These are phyloP conservation scores for Phanerochaete sordida DNA, from an alignment of 768 basidiomycete genomes.

Conservation along the genomic window DNA sequence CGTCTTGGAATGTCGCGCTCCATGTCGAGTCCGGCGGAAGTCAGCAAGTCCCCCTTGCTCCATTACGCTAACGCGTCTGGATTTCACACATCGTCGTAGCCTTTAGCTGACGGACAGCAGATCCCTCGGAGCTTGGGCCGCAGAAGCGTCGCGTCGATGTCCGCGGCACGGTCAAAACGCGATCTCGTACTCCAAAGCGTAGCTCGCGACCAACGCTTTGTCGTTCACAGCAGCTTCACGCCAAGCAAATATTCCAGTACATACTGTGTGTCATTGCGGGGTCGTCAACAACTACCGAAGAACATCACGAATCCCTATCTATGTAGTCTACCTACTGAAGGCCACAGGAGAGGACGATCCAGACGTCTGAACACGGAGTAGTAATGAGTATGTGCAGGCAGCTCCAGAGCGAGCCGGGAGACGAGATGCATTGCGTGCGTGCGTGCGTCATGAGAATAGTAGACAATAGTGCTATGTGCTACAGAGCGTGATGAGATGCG, in stretches of 20 bases:
- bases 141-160: no score
- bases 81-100: no score
- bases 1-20: not conserved
- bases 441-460: constrained; percentile 8
- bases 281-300: constrained; percentile 13
- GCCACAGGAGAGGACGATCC: not conserved
- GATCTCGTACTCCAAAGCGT: no score
- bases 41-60: not conserved
- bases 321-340: constrained; percentile 5
- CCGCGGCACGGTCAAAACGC: no score
- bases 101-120: no score
- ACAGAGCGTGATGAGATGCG: not conserved
- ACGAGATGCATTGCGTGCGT: constrained; percentile 9
- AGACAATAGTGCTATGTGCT: constrained; percentile 1
- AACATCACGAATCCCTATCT: constrained; percentile 10
- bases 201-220: no score
- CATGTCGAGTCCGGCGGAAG: not conserved
- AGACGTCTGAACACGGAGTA: not conserved
- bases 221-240: no score
- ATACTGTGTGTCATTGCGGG: constrained; percentile 14
- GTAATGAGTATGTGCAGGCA: constrained; percentile 4
- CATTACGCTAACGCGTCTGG: no score
- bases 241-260: constrained; percentile 1
- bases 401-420: constrained; percentile 16
- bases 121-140: no score